phyloP scores from a whole-genome alignment of 2,329 filamentous ascomycete genomes.

The Trichoderma koningii region DNA sequence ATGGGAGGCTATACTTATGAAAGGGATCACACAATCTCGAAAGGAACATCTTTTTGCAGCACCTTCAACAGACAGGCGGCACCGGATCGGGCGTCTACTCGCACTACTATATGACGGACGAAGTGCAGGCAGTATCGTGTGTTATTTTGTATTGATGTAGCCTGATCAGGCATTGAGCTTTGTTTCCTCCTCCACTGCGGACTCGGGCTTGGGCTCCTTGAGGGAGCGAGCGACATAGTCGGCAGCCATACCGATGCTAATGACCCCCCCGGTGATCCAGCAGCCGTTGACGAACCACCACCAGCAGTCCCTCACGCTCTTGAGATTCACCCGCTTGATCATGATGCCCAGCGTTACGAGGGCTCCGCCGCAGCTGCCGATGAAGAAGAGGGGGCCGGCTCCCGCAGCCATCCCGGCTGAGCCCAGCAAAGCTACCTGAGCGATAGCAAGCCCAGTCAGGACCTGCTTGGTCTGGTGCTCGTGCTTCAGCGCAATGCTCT shows the following conservation, averaged over 20 bases:
- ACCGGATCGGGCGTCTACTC: constrained; percentile 16
- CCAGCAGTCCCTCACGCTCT: constrained; percentile 69
- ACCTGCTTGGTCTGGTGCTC: constrained; percentile 76
- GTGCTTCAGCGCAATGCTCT: constrained; percentile 81
- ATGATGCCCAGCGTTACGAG: constrained; percentile 62
- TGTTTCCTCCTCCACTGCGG: background rate
- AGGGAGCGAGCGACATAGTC: constrained; percentile 56
- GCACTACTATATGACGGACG: background rate
- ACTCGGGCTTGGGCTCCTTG: background rate
- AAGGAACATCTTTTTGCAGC: constrained; percentile 25
- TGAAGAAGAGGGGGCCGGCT: constrained; percentile 69
- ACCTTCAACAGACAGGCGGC: constrained; percentile 17
- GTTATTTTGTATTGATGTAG: background rate
- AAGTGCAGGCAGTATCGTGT: constrained; percentile 3
- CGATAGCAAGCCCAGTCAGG: constrained; percentile 66
- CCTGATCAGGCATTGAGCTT: background rate
- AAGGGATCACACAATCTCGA: constrained; percentile 37
- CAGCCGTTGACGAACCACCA: constrained; percentile 76
- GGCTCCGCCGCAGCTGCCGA: constrained; percentile 67
- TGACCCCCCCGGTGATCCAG: constrained; percentile 66
- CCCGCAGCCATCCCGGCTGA: constrained; percentile 68
- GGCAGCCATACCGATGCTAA: constrained; percentile 58
- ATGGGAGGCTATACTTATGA: constrained; percentile 47
- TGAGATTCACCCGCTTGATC: constrained; percentile 68
- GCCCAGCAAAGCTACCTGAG: constrained; percentile 69